Evolutionary conservation across 257 asterid species (phyloP), one percentile per base, ranked within the genome.

Genomic region (Nicotiana attenuata): DNA sequence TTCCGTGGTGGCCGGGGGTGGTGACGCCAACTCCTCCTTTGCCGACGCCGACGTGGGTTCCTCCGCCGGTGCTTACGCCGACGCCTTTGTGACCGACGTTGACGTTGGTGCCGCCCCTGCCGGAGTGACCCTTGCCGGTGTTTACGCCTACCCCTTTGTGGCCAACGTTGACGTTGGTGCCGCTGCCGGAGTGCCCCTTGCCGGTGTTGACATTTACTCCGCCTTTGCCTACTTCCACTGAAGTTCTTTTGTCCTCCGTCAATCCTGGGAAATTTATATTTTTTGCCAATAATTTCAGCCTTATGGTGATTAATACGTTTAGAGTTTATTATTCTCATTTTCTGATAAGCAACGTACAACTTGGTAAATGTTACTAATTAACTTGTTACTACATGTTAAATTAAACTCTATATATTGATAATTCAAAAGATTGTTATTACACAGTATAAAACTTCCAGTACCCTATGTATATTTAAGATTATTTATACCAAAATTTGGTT

Each of bases 101-200:
- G 41, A 93, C 97, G 28, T 86, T 82, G 31, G 90, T 93, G 22
- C 91, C 88, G 24, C 93, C 92, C 76, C 87, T 41, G 50, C 50
- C 90, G 41, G 56, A 26, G 60, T 84, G 88, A 7, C 89, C 76
- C 68, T 87, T 83, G 80, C 88, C 85, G 17, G 87, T 65, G 68
- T 65, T 9, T 15, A 85, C 87, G 11, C 83, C 80, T 1, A 86
- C 88, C 26, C 90, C 88, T 80, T 81, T 83, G 11, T 80, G 81
- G 50, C 84, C 84, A 7, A 87, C 89, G 8, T 76, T 80, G 2
- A 87, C 83, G 22, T 17, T 77, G 2, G 86, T 77, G 6, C 84
- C 84, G 14, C 77, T 26, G 28, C 76, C 80, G 20, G 80, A 41
- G 35, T 65, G 76, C 2, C 83, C 86, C 61, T 84, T 84, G 5